A percentile compares a stretch with the other conserved stretches of the same genome.
Conservation (phyloP, 2,329 filamentous ascomycete species). For the Fusarium sp. region DNA sequence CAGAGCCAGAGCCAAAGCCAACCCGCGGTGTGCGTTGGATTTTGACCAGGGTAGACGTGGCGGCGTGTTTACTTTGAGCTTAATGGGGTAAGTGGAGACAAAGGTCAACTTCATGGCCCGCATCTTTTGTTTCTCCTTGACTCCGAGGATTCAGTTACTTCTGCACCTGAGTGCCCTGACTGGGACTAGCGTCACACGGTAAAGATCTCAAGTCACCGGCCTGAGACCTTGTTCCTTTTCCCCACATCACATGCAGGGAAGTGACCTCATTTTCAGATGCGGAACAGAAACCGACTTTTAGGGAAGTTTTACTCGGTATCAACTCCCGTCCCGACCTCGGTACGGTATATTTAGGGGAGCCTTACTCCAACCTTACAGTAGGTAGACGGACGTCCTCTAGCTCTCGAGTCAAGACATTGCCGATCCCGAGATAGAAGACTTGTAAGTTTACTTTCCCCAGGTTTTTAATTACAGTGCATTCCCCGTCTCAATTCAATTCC, state of each 20-base stretch:
- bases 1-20: conserved; percentile 11
- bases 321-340: conserved; percentile 38
- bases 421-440: conserved; percentile 27
- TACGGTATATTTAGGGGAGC: conserved; percentile 32
- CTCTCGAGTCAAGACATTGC: conserved; percentile 25
- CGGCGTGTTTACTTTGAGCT: conserved; percentile 47
- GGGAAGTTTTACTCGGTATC: conserved; percentile 34
- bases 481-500: conserved; percentile 13
- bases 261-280: conserved; percentile 45
- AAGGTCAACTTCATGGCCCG: conserved; percentile 32
- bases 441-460: conserved; percentile 21
- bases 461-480: conserved; percentile 23
- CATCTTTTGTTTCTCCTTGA: conserved; percentile 42
- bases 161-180: background rate
- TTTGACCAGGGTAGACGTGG: conserved; percentile 34
- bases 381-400: background rate
- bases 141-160: conserved; percentile 30
- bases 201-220: conserved; percentile 13
- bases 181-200: conserved; percentile 4
- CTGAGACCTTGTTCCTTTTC: conserved; percentile 12
- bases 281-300: conserved; percentile 35
- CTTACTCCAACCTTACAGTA: background rate
- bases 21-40: conserved; percentile 31
- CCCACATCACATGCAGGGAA: conserved; percentile 44
- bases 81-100: conserved; percentile 20